Percentiles rank a stretch among this genome's conserved stretches.
Conservation (phyloP, 306 rosid species). For the Vicia faba region DNA sequence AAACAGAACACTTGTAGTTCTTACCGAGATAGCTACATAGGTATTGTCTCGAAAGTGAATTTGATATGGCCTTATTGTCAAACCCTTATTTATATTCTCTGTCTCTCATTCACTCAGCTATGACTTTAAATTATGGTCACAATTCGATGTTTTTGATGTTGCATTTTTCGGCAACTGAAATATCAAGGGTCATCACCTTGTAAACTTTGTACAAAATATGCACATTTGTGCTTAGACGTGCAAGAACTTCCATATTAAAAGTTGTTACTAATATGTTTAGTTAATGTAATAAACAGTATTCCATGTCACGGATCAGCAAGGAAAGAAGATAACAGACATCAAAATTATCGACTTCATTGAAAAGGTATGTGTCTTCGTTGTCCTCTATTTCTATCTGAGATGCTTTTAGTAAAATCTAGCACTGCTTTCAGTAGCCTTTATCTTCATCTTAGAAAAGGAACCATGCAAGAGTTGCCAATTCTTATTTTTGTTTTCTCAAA, state of each 20-base stretch:
- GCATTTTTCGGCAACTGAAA: too few relatives aligned
- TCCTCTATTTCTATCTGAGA: conserved; percentile 7
- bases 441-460: conserved; percentile 5
- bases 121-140: too few relatives aligned
- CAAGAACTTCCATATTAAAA: not conserved
- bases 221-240: not conserved
- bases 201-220: not conserved
- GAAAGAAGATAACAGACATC: conserved; percentile 65
- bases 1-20: too few relatives aligned
- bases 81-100: too few relatives aligned
- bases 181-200: not conserved
- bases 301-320: conserved; percentile 87
- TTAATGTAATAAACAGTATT: conserved; percentile 55
- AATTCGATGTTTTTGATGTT: too few relatives aligned
- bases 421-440: conserved; percentile 8
- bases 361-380: conserved; percentile 60
- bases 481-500: not conserved
- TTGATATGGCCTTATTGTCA: too few relatives aligned
- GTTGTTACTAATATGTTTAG: conserved; percentile 36
- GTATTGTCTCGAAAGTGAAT: too few relatives aligned
- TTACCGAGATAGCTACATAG: too few relatives aligned
- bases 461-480: conserved; percentile 5
- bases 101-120: too few relatives aligned
- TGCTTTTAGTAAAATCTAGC: conserved; percentile 18
- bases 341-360: conserved; percentile 70